Base-by-base conservation (phyloP, 192 early-diverging fungal species). In the Umbelopsis ramanniana region DNA sequence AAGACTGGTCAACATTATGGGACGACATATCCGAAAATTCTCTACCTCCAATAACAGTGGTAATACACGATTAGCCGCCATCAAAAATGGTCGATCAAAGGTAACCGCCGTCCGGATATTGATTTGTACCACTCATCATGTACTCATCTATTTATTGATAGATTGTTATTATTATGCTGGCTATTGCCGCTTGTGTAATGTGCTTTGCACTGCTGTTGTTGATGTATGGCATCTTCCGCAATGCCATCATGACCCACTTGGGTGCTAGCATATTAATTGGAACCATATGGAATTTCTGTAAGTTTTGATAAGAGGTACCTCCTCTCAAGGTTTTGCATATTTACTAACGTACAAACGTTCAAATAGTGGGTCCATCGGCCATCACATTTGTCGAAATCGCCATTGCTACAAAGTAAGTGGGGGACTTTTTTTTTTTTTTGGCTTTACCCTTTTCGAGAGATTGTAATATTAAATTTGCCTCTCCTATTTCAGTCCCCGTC, bases 81-180 rank as follows among this genome's bases (percentile, higher is more conserved):
- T 77, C 26, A 45, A 43, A 22, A 54, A 52, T 50, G 76, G 76
- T 66, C 15, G 72, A 40, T 69, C 72, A 23, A 77, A 77, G 53
- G 72, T 77, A 70, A 70, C n/a, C n/a, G 14, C 24, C 1, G 11
- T 43, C 11, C 26, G 26, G 12, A 6, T 29, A 57, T 29, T 33
- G 3, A 57, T 57, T 33, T 26, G 54, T 57, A 57, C 23, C 23
- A 24, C 54, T 0, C 4, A 24, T 2, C 9, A 11, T 35, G 26
- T 37, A 8, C 26, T 63, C 15, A 63, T 12, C 3, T 63, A 4
- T 37, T 14, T 14, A 17, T 63, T 37, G 11, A 1, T 17, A 63
- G 57, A 63, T 63, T 6, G 57, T 63, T 63, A 63, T 63, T 17
- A 63, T 63, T 17, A 63, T 63, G 57, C 35, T 63, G 4, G 57